Percentiles rank a stretch among this genome's conserved stretches.
phyloP scores from a whole-genome alignment of 192 early-diverging fungal genomes.

The Dissophora globulifera region DNA sequence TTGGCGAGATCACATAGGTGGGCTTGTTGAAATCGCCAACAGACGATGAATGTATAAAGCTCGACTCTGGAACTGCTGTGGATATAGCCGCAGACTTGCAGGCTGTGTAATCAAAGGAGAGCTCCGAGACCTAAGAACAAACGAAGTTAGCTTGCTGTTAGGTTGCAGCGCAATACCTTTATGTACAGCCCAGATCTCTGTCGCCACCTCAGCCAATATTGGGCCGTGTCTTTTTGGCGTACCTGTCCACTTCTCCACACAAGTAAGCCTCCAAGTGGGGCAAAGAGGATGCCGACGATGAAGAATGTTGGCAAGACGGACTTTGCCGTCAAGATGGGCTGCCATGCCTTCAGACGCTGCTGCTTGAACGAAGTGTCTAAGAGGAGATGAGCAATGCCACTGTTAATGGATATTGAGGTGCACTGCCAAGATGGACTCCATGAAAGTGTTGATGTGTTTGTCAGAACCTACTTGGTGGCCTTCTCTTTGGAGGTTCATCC shows the following conservation, averaged over 20 bases:
- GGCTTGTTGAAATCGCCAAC: constrained; percentile 13
- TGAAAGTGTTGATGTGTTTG: neutral
- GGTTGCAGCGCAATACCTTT: too few species aligned
- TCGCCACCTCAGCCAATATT: too few species aligned
- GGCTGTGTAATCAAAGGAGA: constrained; percentile 60
- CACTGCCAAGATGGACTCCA: too few species aligned
- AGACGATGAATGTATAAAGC: constrained; percentile 25
- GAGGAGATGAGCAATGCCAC: neutral
- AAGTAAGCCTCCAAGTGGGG: constrained; percentile 90
- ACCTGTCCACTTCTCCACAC: constrained; percentile 83
- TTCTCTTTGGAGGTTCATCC: constrained; percentile 47
- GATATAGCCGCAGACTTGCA: constrained; percentile 28
- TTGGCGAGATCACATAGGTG: constrained; percentile 5
- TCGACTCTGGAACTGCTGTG: constrained; percentile 11
- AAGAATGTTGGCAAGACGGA: constrained; percentile 95
- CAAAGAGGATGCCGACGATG: constrained; percentile 91
- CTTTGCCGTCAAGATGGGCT: constrained; percentile 97
- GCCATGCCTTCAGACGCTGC: constrained; percentile 97
- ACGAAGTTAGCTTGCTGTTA: too few species aligned
- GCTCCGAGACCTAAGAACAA: constrained; percentile 63
- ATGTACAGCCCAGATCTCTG: constrained; percentile 1
- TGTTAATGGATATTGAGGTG: neutral
- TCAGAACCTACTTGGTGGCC: constrained; percentile 40
- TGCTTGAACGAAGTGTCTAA: constrained; percentile 95
- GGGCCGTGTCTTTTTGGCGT: too few species aligned